phyloP scores from a whole-genome alignment of 2,329 filamentous ascomycete species.

The Fusarium sp. region DNA sequence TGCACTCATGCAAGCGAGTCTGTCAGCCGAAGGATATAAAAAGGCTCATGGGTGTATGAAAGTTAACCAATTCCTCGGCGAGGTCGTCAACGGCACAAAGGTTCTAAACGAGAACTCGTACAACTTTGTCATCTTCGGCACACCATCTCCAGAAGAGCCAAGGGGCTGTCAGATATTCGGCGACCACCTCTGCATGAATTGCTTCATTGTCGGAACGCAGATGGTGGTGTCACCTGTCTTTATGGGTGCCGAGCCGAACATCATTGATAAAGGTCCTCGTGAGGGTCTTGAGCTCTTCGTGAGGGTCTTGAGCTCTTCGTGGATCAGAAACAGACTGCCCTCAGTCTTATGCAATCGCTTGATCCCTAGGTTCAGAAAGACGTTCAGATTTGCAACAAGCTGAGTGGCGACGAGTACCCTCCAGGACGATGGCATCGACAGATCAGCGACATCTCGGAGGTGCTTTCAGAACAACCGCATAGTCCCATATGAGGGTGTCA shows the following conservation, averaged over 20 bases:
- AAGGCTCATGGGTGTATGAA: conserved; percentile 75
- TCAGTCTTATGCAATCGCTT: conserved; percentile 72
- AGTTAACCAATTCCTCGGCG: conserved; percentile 77
- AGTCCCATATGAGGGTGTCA: conserved; percentile 77
- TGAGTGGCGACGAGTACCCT: conserved; percentile 72
- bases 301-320: conserved; percentile 72
- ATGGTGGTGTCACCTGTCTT: conserved; percentile 77
- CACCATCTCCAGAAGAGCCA: conserved; percentile 62
- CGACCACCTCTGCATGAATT: conserved; percentile 77
- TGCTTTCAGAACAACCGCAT: conserved; percentile 77
- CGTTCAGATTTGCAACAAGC: conserved; percentile 50
- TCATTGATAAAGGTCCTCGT: conserved; percentile 71
- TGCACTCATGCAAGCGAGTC: conserved; percentile 62
- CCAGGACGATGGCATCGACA: conserved; percentile 75
- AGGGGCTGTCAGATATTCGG: conserved; percentile 81
- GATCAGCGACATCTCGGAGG: conserved; percentile 81
- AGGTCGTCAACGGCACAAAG: conserved; percentile 66
- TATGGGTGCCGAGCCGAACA: conserved; percentile 80
- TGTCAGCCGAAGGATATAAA: conserved; percentile 74
- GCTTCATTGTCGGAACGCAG: conserved; percentile 71
- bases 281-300: conserved; percentile 72
- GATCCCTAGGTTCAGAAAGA: neutral
- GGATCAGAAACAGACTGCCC: conserved; percentile 68
- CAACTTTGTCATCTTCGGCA: conserved; percentile 76
- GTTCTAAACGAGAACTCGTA: conserved; percentile 79